Base-by-base conservation (phyloP, 352 stramenopile genomes). In the Globisporangium sylvaticum region DNA sequence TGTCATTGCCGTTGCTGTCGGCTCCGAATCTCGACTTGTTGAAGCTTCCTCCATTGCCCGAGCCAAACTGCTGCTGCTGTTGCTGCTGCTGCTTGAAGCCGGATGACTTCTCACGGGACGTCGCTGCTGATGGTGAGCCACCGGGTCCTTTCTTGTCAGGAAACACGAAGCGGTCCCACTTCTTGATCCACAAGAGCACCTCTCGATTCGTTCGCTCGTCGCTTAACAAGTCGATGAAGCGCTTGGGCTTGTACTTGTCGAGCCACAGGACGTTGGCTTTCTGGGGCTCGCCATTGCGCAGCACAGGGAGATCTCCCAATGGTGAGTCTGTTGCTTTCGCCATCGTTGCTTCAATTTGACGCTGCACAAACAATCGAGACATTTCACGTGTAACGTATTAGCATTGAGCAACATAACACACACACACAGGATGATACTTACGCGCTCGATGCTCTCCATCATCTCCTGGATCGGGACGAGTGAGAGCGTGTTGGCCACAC, bases 121-220 rank as follows among this genome's bases (percentile, higher is more conserved):
- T 44, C 12, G 14, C 12, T 44, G 37, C 37, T 44, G 37, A 44
- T 20, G 37, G 14, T 7, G 37, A 44, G 20, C 37, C 20, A 44
- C 14, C 3, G 32, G 7, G 61, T 56, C 44, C 15, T 48, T 84
- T 88, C 55, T 93, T 93, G 34, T 77, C 62, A 0, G 83, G 79
- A 70, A 99, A 99, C 18, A 99, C 97, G 67, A 95, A 98, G 5
- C 79, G 77, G 75, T 99, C 96, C 97, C 97, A 99, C 32, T 74
- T 80, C 74, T 98, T 96, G 46, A 99, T 79, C 73, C 96, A 97
- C 22, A 84, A 67, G 2, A 99, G 76, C 39, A 99, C 95, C 66
- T 99, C 94, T 20, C 97, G 88, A 75, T 99, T 99, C 27, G 92
- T 98, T 15, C 89, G 81, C 73, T 99, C 97, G 70, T 99, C 94